These are phyloP conservation scores for Cryphonectria parasitica DNA, from an alignment of 2,329 filamentous ascomycete species.

Conservation along the genomic window DNA sequence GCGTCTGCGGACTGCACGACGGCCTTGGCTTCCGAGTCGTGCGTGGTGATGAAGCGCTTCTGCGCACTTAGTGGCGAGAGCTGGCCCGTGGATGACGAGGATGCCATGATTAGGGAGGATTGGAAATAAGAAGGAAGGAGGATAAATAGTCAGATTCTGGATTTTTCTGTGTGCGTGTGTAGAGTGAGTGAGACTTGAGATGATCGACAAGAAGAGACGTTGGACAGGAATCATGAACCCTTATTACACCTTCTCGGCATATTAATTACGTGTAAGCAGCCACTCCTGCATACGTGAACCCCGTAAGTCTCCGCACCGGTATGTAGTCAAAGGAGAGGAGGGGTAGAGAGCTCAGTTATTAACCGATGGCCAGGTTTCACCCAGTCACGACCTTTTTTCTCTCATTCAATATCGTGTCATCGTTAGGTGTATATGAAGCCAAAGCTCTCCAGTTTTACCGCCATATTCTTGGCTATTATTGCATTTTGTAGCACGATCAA, in stretches of 20 bases:
- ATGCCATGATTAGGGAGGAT: not conserved
- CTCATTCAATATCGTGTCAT: too few species aligned
- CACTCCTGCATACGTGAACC: not conserved
- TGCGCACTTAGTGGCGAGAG: not conserved
- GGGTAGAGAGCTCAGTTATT: too few species aligned
- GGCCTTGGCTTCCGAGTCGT: conserved; percentile 5
- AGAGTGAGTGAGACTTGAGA: not conserved
- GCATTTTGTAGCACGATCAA: too few species aligned
- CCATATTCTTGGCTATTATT: too few species aligned
- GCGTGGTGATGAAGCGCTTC: not conserved
- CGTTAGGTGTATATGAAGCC: too few species aligned
- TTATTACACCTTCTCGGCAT: not conserved
- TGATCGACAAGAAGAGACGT: not conserved
- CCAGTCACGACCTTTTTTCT: too few species aligned
- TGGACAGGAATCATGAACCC: not conserved
- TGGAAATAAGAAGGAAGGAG: not conserved
- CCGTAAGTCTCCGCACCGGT: not conserved
- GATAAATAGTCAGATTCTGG: too few species aligned
- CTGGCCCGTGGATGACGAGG: not conserved
- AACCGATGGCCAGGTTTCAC: too few species aligned
- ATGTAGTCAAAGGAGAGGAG: not conserved
- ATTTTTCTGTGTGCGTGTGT: not conserved
- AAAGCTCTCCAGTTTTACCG: too few species aligned
- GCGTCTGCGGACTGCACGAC: conserved; percentile 20
- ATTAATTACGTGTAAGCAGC: not conserved